Conservation (phyloP, 768 basidiomycete species). For the Psilocybe sp. region DNA sequence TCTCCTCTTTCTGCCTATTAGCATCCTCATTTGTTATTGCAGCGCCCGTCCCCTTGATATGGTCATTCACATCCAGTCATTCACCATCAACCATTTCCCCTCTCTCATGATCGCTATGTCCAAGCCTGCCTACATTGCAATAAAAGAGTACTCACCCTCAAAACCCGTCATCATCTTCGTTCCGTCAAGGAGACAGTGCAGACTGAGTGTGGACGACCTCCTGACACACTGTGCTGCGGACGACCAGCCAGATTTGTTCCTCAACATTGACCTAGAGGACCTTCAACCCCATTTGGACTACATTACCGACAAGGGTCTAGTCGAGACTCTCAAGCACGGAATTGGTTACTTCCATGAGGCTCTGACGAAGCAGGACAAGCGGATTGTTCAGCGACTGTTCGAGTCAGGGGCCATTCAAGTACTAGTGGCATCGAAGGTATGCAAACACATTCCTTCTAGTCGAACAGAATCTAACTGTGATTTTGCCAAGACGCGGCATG, state of each 20-base stretch:
- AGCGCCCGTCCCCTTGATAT: conserved; percentile 96
- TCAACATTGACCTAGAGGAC: conserved; percentile 82
- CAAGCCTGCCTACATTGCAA: conserved; percentile 93
- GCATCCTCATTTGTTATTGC: conserved; percentile 1
- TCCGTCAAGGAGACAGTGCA: conserved; percentile 89
- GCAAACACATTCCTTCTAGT: conserved; percentile 11
- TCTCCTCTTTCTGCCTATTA: not conserved
- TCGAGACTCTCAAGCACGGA: conserved; percentile 83
- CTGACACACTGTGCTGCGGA: conserved; percentile 87
- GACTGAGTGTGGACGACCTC: conserved; percentile 90
- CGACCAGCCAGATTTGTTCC: conserved; percentile 78
- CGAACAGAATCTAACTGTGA: not conserved
- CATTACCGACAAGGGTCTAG: conserved; percentile 69
- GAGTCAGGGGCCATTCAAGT: conserved; percentile 94
- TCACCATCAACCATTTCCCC: conserved; percentile 95
- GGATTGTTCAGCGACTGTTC: conserved; percentile 90
- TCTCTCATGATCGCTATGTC: conserved; percentile 99
- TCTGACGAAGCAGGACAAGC: conserved; percentile 86
- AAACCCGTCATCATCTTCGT: conserved; percentile 94
- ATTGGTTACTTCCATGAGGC: conserved; percentile 97
- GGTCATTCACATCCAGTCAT: conserved; percentile 96
- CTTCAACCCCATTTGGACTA: conserved; percentile 88
- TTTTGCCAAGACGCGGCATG: conserved; percentile 82
- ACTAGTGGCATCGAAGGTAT: conserved; percentile 88
- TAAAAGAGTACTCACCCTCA: conserved; percentile 79